Conservation (phyloP, 2,329 filamentous ascomycete genomes). For the Ophiocordyceps camponoti-floridani region DNA sequence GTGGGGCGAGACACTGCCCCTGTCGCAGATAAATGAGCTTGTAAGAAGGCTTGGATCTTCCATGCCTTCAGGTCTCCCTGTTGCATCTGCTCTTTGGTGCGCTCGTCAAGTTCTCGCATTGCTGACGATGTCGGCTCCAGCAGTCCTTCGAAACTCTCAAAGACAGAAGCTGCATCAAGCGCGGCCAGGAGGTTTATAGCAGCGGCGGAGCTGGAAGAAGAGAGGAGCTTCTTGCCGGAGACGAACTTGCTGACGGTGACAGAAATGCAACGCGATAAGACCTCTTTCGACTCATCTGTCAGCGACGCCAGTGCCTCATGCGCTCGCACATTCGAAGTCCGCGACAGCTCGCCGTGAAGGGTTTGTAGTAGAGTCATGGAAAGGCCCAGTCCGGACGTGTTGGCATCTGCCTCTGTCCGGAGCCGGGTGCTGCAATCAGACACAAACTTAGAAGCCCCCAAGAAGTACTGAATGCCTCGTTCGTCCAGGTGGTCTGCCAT, state of each 20-base stretch:
- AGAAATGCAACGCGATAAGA: conserved; percentile 11
- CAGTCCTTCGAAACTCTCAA: conserved; percentile 7
- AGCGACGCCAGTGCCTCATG: conserved; percentile 9
- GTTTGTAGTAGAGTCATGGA: conserved; percentile 18
- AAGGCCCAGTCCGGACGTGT: conserved; percentile 7
- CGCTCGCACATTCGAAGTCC: conserved; percentile 9
- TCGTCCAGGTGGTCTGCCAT: conserved; percentile 25
- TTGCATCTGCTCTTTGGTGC: conserved; percentile 14
- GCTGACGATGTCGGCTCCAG: conserved; percentile 12
- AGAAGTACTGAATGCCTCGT: conserved; percentile 22
- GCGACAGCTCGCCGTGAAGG: conserved; percentile 11
- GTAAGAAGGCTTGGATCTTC: conserved; percentile 26
- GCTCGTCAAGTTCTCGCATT: conserved; percentile 16
- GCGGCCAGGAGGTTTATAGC: conserved; percentile 15
- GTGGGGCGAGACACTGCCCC: conserved; percentile 15
- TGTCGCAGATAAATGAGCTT: conserved; percentile 15
- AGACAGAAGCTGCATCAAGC: conserved; percentile 11
- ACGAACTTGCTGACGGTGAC: conserved; percentile 10
- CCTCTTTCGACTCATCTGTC: conserved; percentile 8
- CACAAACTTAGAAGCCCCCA: conserved; percentile 10
- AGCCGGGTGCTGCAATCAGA: conserved; percentile 6
- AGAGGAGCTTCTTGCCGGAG: conserved; percentile 12
- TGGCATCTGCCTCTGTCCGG: not conserved
- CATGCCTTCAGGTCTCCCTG: conserved; percentile 22
- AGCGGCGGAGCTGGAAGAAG: conserved; percentile 6